phyloP scores from a whole-genome alignment of 805 yeast species.

The Saccharomycopsis capsularis region DNA sequence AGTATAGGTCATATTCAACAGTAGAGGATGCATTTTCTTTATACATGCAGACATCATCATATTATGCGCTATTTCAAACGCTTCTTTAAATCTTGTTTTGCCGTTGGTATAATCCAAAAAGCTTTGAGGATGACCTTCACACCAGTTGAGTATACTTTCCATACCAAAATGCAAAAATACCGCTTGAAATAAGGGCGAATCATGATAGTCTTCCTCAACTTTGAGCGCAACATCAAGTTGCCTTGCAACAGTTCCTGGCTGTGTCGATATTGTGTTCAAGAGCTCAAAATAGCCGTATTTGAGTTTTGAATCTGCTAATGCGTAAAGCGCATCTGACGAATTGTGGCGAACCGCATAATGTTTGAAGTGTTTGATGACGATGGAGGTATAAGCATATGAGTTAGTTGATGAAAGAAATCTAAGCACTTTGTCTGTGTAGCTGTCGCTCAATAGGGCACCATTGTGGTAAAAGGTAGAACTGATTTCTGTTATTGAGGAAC shows the following conservation, averaged over 20 bases:
- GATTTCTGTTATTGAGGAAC: background rate
- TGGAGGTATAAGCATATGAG: background rate
- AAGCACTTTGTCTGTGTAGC: background rate
- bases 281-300: conserved; percentile 4
- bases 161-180: background rate
- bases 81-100: background rate
- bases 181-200: background rate
- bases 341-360: background rate
- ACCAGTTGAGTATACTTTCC: background rate
- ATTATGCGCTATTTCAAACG: background rate
- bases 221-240: too few relatives aligned
- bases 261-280: too few relatives aligned
- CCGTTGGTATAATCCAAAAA: background rate
- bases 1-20: too few relatives aligned
- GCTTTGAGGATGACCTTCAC: background rate
- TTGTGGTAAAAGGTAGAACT: background rate
- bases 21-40: too few relatives aligned
- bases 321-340: background rate
- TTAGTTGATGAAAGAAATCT: background rate
- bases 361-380: too few relatives aligned
- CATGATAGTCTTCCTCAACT: too few relatives aligned
- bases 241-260: too few relatives aligned
- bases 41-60: too few relatives aligned
- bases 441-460: background rate
- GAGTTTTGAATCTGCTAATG: background rate